Percentiles rank a stretch among this genome's conserved stretches.
Conservation (phyloP, 176 grass and related monocot genomes). For the Ampelocalamus luodianensis region DNA sequence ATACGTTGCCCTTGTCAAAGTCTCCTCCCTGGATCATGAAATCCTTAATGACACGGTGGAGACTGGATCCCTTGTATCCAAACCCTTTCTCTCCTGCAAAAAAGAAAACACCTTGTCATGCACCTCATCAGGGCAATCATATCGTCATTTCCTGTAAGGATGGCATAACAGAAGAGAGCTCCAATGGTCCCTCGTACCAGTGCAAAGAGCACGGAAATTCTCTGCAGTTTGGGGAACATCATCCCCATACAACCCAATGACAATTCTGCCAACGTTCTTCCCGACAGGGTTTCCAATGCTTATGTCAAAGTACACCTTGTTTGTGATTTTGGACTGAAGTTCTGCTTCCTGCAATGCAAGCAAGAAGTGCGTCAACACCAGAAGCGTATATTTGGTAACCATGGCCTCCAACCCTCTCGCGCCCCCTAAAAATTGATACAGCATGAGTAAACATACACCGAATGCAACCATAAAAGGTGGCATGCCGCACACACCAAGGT, state of each 20-base stretch:
- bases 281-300: slow-evolving; percentile 77
- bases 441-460: background rate
- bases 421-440: background rate
- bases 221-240: slow-evolving; percentile 87
- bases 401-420: background rate
- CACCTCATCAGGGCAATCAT: background rate
- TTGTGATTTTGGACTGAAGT: slow-evolving; percentile 84
- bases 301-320: slow-evolving; percentile 98
- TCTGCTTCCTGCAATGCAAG: slow-evolving; percentile 58
- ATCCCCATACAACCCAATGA: slow-evolving; percentile 87
- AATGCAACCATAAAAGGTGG: slow-evolving; percentile 3
- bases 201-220: slow-evolving; percentile 91
- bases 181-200: slow-evolving; percentile 43
- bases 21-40: slow-evolving; percentile 99
- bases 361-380: background rate
- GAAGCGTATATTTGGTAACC: background rate
- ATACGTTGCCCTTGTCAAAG: slow-evolving; percentile 95
- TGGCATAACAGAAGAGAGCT: background rate
- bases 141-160: background rate
- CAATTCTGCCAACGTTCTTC: slow-evolving; percentile 73
- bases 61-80: slow-evolving; percentile 83
- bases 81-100: slow-evolving; percentile 86
- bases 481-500: background rate
- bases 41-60: slow-evolving; percentile 91
- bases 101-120: slow-evolving; percentile 1